These are phyloP conservation scores for Euptelea pleiosperma DNA, from an alignment of 164 flowering plant species.

Conservation along the genomic window DNA sequence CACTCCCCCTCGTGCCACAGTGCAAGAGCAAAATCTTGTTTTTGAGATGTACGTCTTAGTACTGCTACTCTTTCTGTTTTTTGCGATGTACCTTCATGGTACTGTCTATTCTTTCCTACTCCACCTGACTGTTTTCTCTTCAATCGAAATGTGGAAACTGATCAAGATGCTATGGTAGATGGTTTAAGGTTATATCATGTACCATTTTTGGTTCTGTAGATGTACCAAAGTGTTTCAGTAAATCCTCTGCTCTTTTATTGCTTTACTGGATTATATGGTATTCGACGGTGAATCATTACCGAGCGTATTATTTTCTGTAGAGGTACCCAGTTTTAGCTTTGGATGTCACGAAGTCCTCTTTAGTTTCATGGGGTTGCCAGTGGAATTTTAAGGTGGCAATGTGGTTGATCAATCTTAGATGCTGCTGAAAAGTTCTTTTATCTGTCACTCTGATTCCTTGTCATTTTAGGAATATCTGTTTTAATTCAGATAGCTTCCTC, in stretches of 20 bases:
- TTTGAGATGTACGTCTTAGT: too few species aligned
- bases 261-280: not conserved
- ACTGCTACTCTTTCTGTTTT: too few species aligned
- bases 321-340: conserved; percentile 49
- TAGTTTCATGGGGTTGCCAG: too few species aligned
- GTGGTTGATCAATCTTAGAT: not conserved
- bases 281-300: not conserved
- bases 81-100: too few species aligned
- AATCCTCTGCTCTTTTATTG: too few species aligned
- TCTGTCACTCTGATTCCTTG: too few species aligned
- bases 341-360: conserved; percentile 46
- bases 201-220: not conserved
- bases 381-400: too few species aligned
- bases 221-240: not conserved
- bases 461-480: not conserved
- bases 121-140: not conserved
- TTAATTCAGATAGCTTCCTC: not conserved
- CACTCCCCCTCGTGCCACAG: too few species aligned
- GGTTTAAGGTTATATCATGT: not conserved
- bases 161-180: not conserved
- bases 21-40: too few species aligned
- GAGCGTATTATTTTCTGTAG: not conserved
- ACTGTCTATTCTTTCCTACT: too few species aligned
- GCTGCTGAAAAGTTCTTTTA: not conserved
- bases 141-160: not conserved